Conservation (phyloP, 345 rosid genomes). For the Mallotus nudiflorus region DNA sequence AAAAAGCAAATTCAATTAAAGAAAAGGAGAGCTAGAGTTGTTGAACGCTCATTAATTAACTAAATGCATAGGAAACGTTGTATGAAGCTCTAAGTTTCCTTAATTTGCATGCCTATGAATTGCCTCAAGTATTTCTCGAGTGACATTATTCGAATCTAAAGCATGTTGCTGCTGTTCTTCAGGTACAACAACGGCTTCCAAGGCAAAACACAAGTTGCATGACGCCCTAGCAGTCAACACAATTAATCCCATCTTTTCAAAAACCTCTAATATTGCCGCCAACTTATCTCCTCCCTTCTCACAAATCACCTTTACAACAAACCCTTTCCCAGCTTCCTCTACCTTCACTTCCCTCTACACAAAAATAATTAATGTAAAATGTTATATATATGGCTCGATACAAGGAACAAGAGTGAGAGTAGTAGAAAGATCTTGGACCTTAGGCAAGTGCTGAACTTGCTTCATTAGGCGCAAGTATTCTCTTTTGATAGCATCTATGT, state of each 20-base stretch:
- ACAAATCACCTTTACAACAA: conserved; percentile 45
- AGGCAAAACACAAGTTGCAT: conserved; percentile 41
- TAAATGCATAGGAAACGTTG: too few species aligned
- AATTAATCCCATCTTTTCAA: conserved; percentile 63
- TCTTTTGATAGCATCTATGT: conserved; percentile 42
- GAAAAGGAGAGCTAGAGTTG: too few species aligned
- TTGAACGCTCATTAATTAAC: conserved; percentile 1
- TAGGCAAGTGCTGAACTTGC: conserved; percentile 32
- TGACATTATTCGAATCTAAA: conserved; percentile 36
- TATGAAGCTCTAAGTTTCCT: background rate
- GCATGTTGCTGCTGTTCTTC: conserved; percentile 30
- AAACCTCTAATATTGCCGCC: conserved; percentile 59
- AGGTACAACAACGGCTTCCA: conserved; percentile 72
- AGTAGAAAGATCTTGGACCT: conserved; percentile 38
- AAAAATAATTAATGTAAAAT: background rate
- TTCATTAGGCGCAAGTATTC: conserved; percentile 36
- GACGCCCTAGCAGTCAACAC: conserved; percentile 62
- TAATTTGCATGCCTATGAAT: conserved; percentile 29
- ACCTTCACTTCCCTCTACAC: conserved; percentile 58
- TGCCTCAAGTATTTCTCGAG: conserved; percentile 50
- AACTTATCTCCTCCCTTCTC: conserved; percentile 48
- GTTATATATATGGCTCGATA: too few species aligned
- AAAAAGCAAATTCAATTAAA: too few species aligned
- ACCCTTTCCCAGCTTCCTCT: conserved; percentile 51
- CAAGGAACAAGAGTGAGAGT: background rate